Percentiles rank a stretch among this genome's conserved stretches.
Evolutionary conservation across 495 filamentous ascomycete species (phyloP).

Genomic region (Neurospora sp.): DNA sequence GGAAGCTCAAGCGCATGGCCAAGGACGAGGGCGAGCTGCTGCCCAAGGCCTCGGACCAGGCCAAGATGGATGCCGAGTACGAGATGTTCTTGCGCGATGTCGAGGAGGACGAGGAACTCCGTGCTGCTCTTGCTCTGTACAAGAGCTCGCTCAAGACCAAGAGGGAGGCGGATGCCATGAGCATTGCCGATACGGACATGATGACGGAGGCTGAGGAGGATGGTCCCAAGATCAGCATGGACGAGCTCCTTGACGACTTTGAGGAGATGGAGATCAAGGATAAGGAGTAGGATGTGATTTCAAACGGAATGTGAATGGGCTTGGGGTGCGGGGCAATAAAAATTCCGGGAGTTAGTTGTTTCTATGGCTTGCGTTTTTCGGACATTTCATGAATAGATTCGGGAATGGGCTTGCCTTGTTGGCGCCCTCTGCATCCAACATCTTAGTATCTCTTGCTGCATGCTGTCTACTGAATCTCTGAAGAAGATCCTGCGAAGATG

Average conservation of each 20-base stretch:
- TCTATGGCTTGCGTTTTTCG: neutral
- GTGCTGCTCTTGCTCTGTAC: conserved; percentile 75
- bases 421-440: neutral
- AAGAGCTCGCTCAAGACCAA: conserved; percentile 45
- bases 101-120: conserved; percentile 86
- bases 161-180: conserved; percentile 40
- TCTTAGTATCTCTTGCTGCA: neutral
- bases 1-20: conserved; percentile 89
- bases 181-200: conserved; percentile 55
- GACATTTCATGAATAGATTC: neutral
- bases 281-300: conserved; percentile 4
- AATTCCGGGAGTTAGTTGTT: neutral
- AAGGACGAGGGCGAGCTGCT: conserved; percentile 76
- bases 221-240: conserved; percentile 66
- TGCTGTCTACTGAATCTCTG: neutral
- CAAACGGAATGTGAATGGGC: neutral
- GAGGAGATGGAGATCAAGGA: conserved; percentile 66
- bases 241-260: conserved; percentile 83
- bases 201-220: conserved; percentile 63
- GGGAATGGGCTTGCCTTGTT: neutral
- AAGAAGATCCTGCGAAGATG: too few species aligned
- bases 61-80: conserved; percentile 79
- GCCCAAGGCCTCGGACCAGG: conserved; percentile 69
- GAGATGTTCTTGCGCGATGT: conserved; percentile 96
- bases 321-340: neutral